Evolutionary conservation across 495 filamentous ascomycete species (phyloP).

Genomic region (Podospora appendiculata): DNA sequence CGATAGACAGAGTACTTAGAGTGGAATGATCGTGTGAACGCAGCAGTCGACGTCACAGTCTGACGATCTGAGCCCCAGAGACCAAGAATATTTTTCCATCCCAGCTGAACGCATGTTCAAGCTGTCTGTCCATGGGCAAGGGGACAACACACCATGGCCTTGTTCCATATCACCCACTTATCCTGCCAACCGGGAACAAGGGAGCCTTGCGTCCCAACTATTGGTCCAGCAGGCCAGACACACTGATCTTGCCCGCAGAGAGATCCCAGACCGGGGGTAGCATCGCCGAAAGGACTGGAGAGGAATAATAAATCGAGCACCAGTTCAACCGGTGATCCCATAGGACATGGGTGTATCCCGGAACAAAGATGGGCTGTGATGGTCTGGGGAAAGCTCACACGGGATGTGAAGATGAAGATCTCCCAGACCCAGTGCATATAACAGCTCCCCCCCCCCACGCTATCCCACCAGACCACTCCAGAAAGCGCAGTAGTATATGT

Average conservation of each 20-base stretch:
- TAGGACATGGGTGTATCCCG: constrained; percentile 4
- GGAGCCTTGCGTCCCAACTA: too few relatives aligned
- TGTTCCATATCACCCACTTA: too few relatives aligned
- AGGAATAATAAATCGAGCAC: constrained; percentile 2
- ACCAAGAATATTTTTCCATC: too few relatives aligned
- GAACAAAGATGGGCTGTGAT: not conserved
- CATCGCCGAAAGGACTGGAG: not conserved
- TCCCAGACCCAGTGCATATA: not conserved
- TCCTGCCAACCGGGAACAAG: too few relatives aligned
- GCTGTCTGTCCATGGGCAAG: too few relatives aligned
- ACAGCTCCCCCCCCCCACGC: not conserved
- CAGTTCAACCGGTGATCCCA: constrained; percentile 10
- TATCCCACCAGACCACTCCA: not conserved
- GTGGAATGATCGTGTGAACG: too few relatives aligned
- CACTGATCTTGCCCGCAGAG: not conserved
- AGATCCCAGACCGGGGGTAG: not conserved
- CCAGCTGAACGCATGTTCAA: too few relatives aligned
- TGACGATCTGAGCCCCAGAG: too few relatives aligned
- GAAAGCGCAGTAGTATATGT: not conserved
- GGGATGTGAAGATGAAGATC: not conserved
- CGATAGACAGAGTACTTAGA: too few relatives aligned
- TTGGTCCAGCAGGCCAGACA: not conserved
- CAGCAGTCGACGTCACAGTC: too few relatives aligned
- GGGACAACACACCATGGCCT: too few relatives aligned
- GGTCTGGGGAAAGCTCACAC: not conserved